Percentiles rank a stretch among this genome's conserved stretches.
phyloP scores from a whole-genome alignment of 257 asterid genomes.

The Misopates orontium region DNA sequence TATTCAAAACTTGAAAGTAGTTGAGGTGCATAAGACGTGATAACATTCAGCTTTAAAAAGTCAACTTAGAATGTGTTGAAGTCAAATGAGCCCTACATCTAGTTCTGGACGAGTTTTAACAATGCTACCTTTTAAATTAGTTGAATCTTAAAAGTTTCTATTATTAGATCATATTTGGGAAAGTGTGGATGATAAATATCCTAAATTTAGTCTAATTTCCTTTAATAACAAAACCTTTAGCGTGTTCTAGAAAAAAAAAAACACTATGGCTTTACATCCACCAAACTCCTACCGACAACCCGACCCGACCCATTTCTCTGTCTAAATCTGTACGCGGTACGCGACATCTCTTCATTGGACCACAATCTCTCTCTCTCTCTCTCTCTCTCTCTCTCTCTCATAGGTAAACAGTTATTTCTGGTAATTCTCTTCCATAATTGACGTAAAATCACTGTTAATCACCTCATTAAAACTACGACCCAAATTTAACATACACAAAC shows the following conservation, averaged over 20 bases:
- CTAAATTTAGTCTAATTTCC: not conserved
- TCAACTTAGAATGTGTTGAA: no score
- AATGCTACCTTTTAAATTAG: not conserved
- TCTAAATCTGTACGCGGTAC: not conserved
- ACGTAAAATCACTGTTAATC: not conserved
- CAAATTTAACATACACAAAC: not conserved
- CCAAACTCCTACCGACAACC: constrained; percentile 34
- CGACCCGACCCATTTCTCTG: constrained; percentile 24
- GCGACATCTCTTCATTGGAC: constrained; percentile 11
- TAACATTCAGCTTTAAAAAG: no score
- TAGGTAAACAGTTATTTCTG: constrained; percentile 25
- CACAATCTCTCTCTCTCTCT: not conserved
- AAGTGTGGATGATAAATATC: no score
- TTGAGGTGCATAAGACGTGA: no score
- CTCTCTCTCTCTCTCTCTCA: not conserved
- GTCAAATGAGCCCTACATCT: no score
- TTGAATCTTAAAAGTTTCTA: not conserved
- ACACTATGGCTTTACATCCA: not conserved
- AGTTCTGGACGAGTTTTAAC: no score
- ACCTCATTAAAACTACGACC: not conserved
- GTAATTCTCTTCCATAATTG: not conserved
- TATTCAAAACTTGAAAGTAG: no score
- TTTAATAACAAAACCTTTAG: not conserved
- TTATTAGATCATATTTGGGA: no score
- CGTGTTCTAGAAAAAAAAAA: no score